Evolutionary conservation across 1,284 basidiomycete species (phyloP).

Genomic region (Marasmius tenuissimus): DNA sequence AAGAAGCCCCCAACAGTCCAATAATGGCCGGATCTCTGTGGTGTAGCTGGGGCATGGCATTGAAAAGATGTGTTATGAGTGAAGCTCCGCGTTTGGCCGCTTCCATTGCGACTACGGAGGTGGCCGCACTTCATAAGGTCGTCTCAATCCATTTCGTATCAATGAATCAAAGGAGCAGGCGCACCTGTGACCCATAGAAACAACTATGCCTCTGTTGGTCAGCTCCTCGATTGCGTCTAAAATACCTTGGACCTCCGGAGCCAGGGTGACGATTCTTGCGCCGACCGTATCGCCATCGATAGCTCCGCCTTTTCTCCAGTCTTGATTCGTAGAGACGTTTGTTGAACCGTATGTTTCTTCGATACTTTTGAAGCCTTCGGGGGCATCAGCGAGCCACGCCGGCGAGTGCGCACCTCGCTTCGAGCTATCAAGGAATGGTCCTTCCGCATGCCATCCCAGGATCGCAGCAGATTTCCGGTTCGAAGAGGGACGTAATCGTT

Average conservation of each 20-base stretch:
- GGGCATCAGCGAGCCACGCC: constrained; percentile 67
- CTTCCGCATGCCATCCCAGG: constrained; percentile 89
- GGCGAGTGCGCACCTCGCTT: constrained; percentile 83
- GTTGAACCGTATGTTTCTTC: constrained; percentile 73
- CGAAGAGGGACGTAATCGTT: constrained; percentile 62
- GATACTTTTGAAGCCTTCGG: constrained; percentile 60
- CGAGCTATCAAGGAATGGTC: constrained; percentile 79
- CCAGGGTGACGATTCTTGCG: constrained; percentile 83
- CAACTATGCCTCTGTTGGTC: constrained; percentile 65
- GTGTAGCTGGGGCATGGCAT: constrained; percentile 87
- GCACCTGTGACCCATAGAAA: constrained; percentile 87
- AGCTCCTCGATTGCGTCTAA: constrained; percentile 66
- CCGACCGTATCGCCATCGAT: constrained; percentile 53
- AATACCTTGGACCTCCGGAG: constrained; percentile 85
- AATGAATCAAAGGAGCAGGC: constrained; percentile 13
- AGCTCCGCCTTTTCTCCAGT: constrained; percentile 41
- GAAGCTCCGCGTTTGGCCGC: constrained; percentile 73
- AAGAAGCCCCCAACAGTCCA: constrained; percentile 82
- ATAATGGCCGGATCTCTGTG: constrained; percentile 87
- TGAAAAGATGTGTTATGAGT: constrained; percentile 91
- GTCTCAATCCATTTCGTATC: neutral
- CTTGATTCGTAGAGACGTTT: constrained; percentile 60
- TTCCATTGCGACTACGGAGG: constrained; percentile 63
- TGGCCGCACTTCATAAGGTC: constrained; percentile 48
- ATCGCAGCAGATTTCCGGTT: constrained; percentile 63